phyloP scores from a whole-genome alignment of 108 stramenopile species.

The Nannochloropsis granulata region DNA sequence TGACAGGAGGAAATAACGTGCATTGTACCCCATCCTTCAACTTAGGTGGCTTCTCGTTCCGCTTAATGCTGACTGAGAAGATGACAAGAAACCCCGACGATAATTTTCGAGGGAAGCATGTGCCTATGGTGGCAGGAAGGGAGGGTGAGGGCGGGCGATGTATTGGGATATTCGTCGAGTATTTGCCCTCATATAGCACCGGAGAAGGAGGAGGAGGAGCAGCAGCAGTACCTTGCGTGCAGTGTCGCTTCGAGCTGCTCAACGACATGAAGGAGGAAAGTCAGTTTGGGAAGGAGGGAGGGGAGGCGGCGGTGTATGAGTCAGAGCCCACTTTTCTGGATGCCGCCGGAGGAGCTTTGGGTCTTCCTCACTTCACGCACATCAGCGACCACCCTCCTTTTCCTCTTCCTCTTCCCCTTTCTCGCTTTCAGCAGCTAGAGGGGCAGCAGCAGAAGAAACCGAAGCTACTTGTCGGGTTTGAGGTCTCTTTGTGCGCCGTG shows the following conservation, averaged over 20 bases:
- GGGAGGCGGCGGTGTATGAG: neutral
- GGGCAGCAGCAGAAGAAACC: no score
- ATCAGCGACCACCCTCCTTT: no score
- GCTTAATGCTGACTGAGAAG: neutral
- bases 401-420: no score
- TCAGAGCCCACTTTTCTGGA: neutral
- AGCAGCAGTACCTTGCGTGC: neutral
- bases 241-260: neutral
- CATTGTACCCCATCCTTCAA: neutral
- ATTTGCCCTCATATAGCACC: neutral
- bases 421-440: no score
- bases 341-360: neutral
- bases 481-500: no score
- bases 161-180: neutral
- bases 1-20: neutral
- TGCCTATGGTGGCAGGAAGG: neutral
- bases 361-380: neutral
- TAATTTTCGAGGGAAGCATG: neutral
- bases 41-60: neutral
- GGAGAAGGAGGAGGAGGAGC: neutral
- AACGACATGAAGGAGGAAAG: neutral
- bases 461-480: no score
- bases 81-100: neutral
- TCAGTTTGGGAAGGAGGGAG: neutral
- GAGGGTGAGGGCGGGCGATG: neutral